These are phyloP conservation scores for Aureobasidium melanogenum DNA, from an alignment of 2,329 filamentous ascomycete species.

Conservation along the genomic window DNA sequence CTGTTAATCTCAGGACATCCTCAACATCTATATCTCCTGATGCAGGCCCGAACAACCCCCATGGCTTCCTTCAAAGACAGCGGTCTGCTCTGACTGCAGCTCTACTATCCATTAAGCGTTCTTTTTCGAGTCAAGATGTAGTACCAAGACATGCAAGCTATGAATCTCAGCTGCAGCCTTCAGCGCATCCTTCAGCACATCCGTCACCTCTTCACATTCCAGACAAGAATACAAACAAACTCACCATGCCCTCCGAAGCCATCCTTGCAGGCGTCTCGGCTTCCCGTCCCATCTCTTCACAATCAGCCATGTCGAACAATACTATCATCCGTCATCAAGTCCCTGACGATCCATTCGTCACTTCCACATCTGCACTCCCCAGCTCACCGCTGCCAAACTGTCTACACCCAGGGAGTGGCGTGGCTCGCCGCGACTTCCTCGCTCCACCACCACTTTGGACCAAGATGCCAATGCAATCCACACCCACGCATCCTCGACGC, in stretches of 20 bases:
- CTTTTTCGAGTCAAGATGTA: slow-evolving; percentile 1
- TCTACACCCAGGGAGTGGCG: neutral
- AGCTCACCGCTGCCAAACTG: neutral
- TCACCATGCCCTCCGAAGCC: slow-evolving; percentile 4
- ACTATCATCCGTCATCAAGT: neutral
- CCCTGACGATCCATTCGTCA: neutral
- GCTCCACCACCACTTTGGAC: neutral
- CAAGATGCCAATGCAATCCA: neutral
- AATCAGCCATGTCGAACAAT: neutral
- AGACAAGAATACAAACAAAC: neutral
- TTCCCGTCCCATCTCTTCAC: neutral
- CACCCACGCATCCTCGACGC: neutral
- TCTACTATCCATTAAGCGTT: neutral
- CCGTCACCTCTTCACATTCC: neutral
- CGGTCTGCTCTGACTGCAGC: slow-evolving; percentile 1
- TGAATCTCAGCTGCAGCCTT: neutral
- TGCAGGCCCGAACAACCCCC: neutral
- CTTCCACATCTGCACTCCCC: neutral
- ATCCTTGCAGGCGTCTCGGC: neutral
- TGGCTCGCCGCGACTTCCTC: neutral
- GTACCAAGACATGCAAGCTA: neutral
- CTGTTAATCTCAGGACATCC: neutral
- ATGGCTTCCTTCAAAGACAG: slow-evolving; percentile 1
- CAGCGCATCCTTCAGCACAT: neutral
- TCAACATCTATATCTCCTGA: slow-evolving; percentile 13